These are phyloP conservation scores for Ogataea hybrid DNA, from an alignment of 1,139 yeast genomes.

Conservation along the genomic window DNA sequence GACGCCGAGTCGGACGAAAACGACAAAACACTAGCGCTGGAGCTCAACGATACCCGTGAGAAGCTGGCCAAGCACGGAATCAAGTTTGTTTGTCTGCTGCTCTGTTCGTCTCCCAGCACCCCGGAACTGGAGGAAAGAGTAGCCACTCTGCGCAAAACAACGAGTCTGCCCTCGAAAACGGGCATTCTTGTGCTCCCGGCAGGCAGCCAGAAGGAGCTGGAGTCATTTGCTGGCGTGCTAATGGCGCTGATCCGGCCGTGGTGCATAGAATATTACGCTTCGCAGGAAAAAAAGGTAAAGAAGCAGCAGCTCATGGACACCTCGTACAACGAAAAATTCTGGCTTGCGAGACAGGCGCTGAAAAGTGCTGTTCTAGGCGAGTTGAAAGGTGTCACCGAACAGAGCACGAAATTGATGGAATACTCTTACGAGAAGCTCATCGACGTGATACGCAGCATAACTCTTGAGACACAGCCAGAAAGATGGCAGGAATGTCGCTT, in stretches of 20 bases:
- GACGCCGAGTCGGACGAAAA: slow-evolving; percentile 25
- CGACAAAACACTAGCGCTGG: slow-evolving; percentile 35
- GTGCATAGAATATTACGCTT: slow-evolving; percentile 42
- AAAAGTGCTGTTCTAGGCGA: slow-evolving; percentile 50
- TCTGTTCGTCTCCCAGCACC: slow-evolving; percentile 32
- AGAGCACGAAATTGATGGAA: slow-evolving; percentile 46
- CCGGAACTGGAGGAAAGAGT: slow-evolving; percentile 38
- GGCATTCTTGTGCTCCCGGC: slow-evolving; percentile 44
- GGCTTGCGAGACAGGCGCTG: slow-evolving; percentile 49
- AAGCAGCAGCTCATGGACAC: slow-evolving; percentile 28
- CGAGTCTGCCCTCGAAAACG: slow-evolving; percentile 42
- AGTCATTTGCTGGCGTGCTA: slow-evolving; percentile 37
- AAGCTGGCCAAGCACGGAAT: slow-evolving; percentile 34
- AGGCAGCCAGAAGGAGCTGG: slow-evolving; percentile 38
- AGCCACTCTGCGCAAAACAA: slow-evolving; percentile 36
- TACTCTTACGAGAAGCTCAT: slow-evolving; percentile 47
- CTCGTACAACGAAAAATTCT: slow-evolving; percentile 26
- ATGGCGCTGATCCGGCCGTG: slow-evolving; percentile 39
- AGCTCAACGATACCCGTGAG: slow-evolving; percentile 35
- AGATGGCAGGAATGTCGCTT: slow-evolving; percentile 44
- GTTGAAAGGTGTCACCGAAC: slow-evolving; percentile 44
- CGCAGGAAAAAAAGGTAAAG: slow-evolving; percentile 37
- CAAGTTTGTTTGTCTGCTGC: slow-evolving; percentile 30
- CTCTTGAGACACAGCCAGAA: slow-evolving; percentile 9
- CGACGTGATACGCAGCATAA: slow-evolving; percentile 35